A percentile compares a stretch with the other conserved stretches of the same genome.
These are phyloP conservation scores for Hyaloperonospora arabidopsidis DNA, from an alignment of 352 stramenopile genomes.

Conservation along the genomic window DNA sequence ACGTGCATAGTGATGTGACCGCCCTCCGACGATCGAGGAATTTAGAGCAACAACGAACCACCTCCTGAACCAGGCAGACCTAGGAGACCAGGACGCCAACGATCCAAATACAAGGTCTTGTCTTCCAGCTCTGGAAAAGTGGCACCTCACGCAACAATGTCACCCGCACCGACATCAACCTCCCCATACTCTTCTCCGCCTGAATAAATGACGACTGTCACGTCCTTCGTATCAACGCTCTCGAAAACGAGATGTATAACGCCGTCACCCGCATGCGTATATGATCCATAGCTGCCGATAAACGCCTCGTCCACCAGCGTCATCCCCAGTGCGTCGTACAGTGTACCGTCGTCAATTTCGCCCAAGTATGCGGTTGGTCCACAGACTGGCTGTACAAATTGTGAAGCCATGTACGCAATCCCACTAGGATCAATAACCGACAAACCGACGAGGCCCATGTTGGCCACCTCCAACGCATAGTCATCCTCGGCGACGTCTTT, in stretches of 20 bases:
- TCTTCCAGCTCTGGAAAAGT: slow-evolving; percentile 25
- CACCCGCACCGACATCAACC: slow-evolving; percentile 12
- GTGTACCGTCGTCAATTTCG: not conserved
- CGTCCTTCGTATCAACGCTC: slow-evolving; percentile 20
- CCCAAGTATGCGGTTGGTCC: slow-evolving; percentile 11
- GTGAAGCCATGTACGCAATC: slow-evolving; percentile 19
- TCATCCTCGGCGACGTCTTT: not conserved
- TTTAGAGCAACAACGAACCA: slow-evolving; percentile 23
- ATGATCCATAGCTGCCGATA: slow-evolving; percentile 18
- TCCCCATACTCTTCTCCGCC: slow-evolving; percentile 9
- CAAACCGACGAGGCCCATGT: slow-evolving; percentile 12
- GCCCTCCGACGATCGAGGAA: slow-evolving; percentile 24
- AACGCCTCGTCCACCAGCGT: slow-evolving; percentile 7
- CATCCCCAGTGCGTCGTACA: not conserved
- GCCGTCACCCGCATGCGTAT: slow-evolving; percentile 17
- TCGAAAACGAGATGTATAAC: slow-evolving; percentile 15
- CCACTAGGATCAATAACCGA: slow-evolving; percentile 16
- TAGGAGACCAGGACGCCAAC: slow-evolving; percentile 26
- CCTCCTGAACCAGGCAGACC: slow-evolving; percentile 18
- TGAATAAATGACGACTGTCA: slow-evolving; percentile 21
- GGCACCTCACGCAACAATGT: slow-evolving; percentile 14
- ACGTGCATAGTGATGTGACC: slow-evolving; percentile 38
- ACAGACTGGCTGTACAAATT: slow-evolving; percentile 24
- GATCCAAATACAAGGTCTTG: slow-evolving; percentile 35
- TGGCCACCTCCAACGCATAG: slow-evolving; percentile 1